Evolutionary conservation across 129 eudicot genomes (phyloP).

Genomic region (Apium graveolens): DNA sequence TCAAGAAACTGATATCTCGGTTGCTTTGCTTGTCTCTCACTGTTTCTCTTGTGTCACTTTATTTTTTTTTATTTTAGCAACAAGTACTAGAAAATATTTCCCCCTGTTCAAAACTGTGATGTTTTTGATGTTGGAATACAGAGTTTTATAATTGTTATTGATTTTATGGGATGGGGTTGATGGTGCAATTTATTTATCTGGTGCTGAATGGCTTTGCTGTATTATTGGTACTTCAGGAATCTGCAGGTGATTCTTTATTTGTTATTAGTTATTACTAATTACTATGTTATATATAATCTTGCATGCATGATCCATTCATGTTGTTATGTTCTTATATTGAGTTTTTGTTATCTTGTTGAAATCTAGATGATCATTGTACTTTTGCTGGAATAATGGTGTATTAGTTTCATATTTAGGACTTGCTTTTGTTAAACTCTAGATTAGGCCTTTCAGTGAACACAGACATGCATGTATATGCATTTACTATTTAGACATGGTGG

Average conservation of each 20-base stretch:
- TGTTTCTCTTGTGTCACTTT: conserved; percentile 37
- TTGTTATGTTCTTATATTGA: conserved; percentile 11
- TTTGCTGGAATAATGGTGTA: neutral
- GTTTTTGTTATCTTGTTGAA: neutral
- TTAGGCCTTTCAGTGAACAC: neutral
- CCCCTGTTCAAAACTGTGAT: neutral
- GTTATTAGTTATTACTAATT: neutral
- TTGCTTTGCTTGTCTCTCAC: conserved; percentile 54
- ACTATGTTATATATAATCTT: conserved; percentile 7
- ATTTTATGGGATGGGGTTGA: conserved; percentile 60
- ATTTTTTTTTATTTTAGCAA: neutral
- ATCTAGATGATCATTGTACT: neutral
- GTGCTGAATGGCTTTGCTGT: conserved; percentile 48
- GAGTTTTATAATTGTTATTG: conserved; percentile 22
- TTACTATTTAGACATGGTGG: neutral
- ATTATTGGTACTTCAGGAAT: conserved; percentile 47
- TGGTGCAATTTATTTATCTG: conserved; percentile 40
- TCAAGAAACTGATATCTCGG: conserved; percentile 30
- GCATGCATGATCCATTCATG: conserved; percentile 9
- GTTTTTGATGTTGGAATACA: conserved; percentile 17
- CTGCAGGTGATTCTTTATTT: conserved; percentile 53
- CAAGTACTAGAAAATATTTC: neutral
- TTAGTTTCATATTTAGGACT: neutral
- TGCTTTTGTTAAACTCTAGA: neutral
- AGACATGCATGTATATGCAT: neutral